phyloP scores from a whole-genome alignment of 306 rosid species.

The Quercus rubra region DNA sequence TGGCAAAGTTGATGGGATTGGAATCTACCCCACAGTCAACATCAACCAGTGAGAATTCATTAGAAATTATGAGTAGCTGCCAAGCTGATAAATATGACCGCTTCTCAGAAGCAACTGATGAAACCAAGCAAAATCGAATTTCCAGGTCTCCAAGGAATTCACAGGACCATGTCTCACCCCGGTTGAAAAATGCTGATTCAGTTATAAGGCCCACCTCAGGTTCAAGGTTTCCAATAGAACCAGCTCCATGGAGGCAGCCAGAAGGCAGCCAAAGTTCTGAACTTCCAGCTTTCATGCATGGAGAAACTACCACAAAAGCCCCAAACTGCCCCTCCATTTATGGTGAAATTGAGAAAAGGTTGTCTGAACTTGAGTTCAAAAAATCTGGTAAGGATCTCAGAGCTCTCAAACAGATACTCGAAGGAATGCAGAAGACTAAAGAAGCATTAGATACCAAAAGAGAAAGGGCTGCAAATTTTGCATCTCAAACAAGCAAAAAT shows the following conservation, averaged over 20 bases:
- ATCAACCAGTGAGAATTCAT: conserved; percentile 33
- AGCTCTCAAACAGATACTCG: conserved; percentile 91
- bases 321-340: conserved; percentile 55
- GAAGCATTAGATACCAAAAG: conserved; percentile 40
- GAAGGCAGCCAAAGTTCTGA: conserved; percentile 35
- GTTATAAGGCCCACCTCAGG: conserved; percentile 29
- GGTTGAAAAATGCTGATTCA: conserved; percentile 38
- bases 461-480: conserved; percentile 48
- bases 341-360: conserved; percentile 84
- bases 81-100: conserved; percentile 29
- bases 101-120: conserved; percentile 31
- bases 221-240: conserved; percentile 41
- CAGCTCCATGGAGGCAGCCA: conserved; percentile 50
- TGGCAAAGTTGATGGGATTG: conserved; percentile 90
- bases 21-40: conserved; percentile 47
- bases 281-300: conserved; percentile 32
- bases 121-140: conserved; percentile 32
- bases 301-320: conserved; percentile 41
- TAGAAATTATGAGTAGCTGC: conserved; percentile 15
- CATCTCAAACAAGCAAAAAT: conserved; percentile 27
- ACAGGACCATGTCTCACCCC: conserved; percentile 23
- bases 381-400: conserved; percentile 93
- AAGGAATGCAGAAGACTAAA: conserved; percentile 74
- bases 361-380: conserved; percentile 78
- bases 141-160: conserved; percentile 34